A percentile compares a stretch with the other conserved stretches of the same genome.
Conservation (phyloP, 495 filamentous ascomycete genomes). For the Penicillium diatomitis region DNA sequence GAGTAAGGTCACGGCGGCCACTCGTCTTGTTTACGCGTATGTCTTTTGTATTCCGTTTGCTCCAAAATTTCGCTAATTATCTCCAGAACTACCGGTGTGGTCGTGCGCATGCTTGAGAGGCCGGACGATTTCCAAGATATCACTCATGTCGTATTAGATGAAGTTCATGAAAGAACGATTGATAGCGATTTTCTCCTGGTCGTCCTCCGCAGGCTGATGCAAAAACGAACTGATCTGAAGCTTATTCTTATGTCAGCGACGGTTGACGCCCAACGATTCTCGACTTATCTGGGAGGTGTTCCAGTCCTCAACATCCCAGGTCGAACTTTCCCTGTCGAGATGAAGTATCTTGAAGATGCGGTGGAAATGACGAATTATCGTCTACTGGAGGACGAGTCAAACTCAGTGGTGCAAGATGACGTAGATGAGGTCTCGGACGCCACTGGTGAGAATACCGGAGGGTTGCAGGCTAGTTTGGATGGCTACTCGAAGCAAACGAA, state of each 20-base stretch:
- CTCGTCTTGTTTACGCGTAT: constrained; percentile 75
- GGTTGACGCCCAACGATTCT: constrained; percentile 84
- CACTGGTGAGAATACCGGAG: constrained; percentile 24
- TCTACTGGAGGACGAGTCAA: constrained; percentile 41
- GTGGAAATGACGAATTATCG: constrained; percentile 70
- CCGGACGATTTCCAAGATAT: constrained; percentile 77
- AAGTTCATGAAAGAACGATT: constrained; percentile 90
- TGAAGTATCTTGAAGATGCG: constrained; percentile 84
- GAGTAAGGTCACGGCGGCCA: constrained; percentile 69
- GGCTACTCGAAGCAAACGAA: constrained; percentile 66
- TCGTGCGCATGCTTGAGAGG: constrained; percentile 92
- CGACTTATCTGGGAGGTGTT: constrained; percentile 72
- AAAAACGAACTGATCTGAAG: constrained; percentile 60
- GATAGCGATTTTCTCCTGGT: constrained; percentile 93
- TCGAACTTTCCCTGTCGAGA: constrained; percentile 83
- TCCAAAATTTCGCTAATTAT: constrained; percentile 1
- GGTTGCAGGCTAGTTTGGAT: constrained; percentile 42
- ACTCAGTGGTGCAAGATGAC: constrained; percentile 35
- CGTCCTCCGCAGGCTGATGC: constrained; percentile 72
- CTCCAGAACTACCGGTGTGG: constrained; percentile 61
- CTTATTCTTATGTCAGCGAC: constrained; percentile 96
- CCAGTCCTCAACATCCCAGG: constrained; percentile 85
- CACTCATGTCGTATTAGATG: constrained; percentile 87
- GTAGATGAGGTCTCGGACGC: constrained; percentile 40
- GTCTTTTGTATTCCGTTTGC: constrained; percentile 5